These are phyloP conservation scores for Tricholoma sp. DNA, from an alignment of 768 basidiomycete genomes.

Conservation along the genomic window DNA sequence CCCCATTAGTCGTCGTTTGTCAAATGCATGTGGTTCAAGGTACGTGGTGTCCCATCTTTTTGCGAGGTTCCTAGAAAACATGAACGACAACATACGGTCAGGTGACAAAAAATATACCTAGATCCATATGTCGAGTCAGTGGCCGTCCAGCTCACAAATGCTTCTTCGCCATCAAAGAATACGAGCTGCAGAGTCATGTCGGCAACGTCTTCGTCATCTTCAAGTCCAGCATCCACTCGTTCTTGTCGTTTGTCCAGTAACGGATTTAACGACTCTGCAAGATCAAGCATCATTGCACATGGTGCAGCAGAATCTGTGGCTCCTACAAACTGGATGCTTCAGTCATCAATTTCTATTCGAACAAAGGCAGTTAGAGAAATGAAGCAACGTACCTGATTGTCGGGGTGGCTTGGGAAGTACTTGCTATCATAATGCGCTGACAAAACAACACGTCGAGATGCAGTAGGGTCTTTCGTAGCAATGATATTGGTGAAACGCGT, in stretches of 20 bases:
- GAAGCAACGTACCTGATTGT: conserved; percentile 58
- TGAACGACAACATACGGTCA: not conserved
- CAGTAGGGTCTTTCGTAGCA: conserved; percentile 90
- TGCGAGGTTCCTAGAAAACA: conserved; percentile 70
- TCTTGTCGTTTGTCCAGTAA: conserved; percentile 59
- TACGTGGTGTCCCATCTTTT: conserved; percentile 76
- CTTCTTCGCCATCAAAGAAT: conserved; percentile 98
- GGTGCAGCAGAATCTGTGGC: conserved; percentile 97
- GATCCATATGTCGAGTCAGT: conserved; percentile 95
- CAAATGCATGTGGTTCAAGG: conserved; percentile 41
- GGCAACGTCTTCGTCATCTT: conserved; percentile 71
- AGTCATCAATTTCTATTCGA: conserved; percentile 4
- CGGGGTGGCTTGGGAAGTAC: conserved; percentile 66
- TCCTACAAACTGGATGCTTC: conserved; percentile 75
- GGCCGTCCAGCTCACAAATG: conserved; percentile 84
- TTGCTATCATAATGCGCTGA: conserved; percentile 95
- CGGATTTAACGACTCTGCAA: conserved; percentile 79
- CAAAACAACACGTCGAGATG: conserved; percentile 76
- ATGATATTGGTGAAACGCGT: conserved; percentile 87
- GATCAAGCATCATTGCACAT: conserved; percentile 89
- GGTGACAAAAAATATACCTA: conserved; percentile 42
- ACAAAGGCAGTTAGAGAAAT: not conserved
- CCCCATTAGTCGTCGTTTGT: conserved; percentile 51
- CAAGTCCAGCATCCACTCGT: conserved; percentile 47
- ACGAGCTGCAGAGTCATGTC: conserved; percentile 88